A percentile compares a stretch with the other conserved stretches of the same genome.
Evolutionary conservation across 2,329 filamentous ascomycete species (phyloP).

Genomic region (Cadophora sp.): DNA sequence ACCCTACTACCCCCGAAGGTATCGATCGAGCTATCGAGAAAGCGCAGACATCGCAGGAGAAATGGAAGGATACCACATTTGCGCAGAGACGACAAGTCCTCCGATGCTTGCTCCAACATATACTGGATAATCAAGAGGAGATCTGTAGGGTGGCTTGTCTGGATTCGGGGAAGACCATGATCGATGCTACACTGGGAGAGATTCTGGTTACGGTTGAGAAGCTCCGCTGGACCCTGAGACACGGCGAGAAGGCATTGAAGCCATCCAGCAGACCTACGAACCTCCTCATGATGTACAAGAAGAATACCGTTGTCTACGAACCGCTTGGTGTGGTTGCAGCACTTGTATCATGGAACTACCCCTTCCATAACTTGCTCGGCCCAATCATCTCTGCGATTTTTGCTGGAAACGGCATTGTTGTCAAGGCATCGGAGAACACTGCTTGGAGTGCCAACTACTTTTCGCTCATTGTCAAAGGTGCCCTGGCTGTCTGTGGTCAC

Average conservation of each 20-base stretch:
- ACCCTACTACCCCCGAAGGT: constrained; percentile 75
- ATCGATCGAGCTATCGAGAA: constrained; percentile 81
- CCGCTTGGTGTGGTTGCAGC: constrained; percentile 92
- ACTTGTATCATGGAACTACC: constrained; percentile 96
- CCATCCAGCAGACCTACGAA: constrained; percentile 83
- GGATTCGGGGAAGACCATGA: constrained; percentile 95
- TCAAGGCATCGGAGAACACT: constrained; percentile 95
- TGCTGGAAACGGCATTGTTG: constrained; percentile 86
- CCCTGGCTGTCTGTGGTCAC: constrained; percentile 83
- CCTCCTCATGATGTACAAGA: constrained; percentile 94
- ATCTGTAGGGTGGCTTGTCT: constrained; percentile 87
- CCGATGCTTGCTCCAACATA: constrained; percentile 78
- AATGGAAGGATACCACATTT: constrained; percentile 83
- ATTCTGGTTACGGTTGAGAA: constrained; percentile 94
- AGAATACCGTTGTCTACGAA: constrained; percentile 88
- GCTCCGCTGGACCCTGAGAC: constrained; percentile 89
- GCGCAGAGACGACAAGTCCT: constrained; percentile 79
- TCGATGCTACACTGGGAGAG: constrained; percentile 93
- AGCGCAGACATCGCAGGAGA: constrained; percentile 74
- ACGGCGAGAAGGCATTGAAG: constrained; percentile 82
- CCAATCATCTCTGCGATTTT: constrained; percentile 92
- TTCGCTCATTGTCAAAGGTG: constrained; percentile 76
- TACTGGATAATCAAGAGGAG: constrained; percentile 87
- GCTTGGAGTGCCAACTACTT: constrained; percentile 93
- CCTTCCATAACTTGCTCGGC: constrained; percentile 93